Base-by-base conservation (phyloP, 2,329 filamentous ascomycete species). In the Dactylellina sp. region DNA sequence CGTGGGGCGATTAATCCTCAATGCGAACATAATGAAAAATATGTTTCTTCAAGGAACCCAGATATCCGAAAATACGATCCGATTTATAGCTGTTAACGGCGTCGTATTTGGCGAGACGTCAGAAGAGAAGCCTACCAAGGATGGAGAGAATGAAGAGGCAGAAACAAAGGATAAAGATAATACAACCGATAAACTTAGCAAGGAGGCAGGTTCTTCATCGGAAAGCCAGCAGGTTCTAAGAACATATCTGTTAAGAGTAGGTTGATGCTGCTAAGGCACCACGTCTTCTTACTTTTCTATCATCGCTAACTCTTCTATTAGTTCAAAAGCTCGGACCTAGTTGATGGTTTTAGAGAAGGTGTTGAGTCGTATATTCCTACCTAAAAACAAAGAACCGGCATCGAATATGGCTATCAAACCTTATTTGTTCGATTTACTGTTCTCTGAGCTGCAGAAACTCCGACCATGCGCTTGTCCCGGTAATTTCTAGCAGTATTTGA, bases 1-100 rank as follows among this genome's bases (percentile, higher is more conserved):
- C n/a, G 70, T 74, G 1, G 70, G 70, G 24, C 18, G 70, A 25
- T 28, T 74, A 14, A 74, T 74, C 16, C 56, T 74, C 14, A 74
- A 74, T 22, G 40, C 70, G 1, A 74, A 46, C 37, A 49, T 74
- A 37, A 66, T 74, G 18, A 61, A 65, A 32, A 35, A 57, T 12
- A 74, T 74, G 70, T 53, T 74, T n/a, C 35, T 40, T 7, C 6
- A 28, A 20, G 55, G 55, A 20, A 66, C 49, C 22, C n/a, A 55
- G 9, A 18, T 20, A 14, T 46, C 52, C 0, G 70, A 74, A 12
- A 74, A 74, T 28, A 74, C 61, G 20, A 66, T 74, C 14, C 39
- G 55, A 2, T 60, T 74, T 28, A 22, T 74, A 16, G 70, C 70
- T 4, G 55, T 74, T 25, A 74, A 74, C 20, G 61, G 40, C 14